phyloP scores from a whole-genome alignment of 176 grass and related monocot species.

The Luzula sylvatica region DNA sequence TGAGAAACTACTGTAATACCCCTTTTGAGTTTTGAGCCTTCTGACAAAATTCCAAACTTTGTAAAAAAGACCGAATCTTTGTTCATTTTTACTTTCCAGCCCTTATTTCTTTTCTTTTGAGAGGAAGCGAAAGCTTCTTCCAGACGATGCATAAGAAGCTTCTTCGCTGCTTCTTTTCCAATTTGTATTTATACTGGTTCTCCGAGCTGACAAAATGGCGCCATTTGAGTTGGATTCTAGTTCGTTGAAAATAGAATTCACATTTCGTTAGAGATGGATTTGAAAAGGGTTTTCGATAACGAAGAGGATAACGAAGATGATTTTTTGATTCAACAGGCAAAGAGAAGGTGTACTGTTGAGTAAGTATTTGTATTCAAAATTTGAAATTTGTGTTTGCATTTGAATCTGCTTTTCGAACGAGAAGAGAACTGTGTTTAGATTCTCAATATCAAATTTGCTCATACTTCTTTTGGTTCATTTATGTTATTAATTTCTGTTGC shows the following conservation, averaged over 20 bases:
- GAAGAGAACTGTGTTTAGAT: background rate
- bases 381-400: background rate
- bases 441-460: too few relatives aligned
- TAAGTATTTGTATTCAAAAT: background rate
- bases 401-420: background rate
- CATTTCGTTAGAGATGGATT: slow-evolving; percentile 18
- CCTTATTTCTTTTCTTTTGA: slow-evolving; percentile 8
- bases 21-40: slow-evolving; percentile 13
- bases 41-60: slow-evolving; percentile 17
- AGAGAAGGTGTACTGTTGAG: slow-evolving; percentile 15
- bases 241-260: background rate
- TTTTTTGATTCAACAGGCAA: slow-evolving; percentile 5
- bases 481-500: background rate
- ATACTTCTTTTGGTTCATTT: background rate
- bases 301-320: background rate
- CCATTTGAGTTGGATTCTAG: background rate
- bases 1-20: slow-evolving; percentile 4
- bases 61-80: slow-evolving; percentile 18
- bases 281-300: slow-evolving; percentile 10
- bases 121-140: slow-evolving; percentile 1
- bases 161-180: slow-evolving; percentile 15
- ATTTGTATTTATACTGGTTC: slow-evolving; percentile 8
- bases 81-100: slow-evolving; percentile 1
- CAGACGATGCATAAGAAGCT: slow-evolving; percentile 21
- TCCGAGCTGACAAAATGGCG: slow-evolving; percentile 10